Evolutionary conservation across 2,329 filamentous ascomycete species (phyloP).

Genomic region (Cytospora leucostoma): DNA sequence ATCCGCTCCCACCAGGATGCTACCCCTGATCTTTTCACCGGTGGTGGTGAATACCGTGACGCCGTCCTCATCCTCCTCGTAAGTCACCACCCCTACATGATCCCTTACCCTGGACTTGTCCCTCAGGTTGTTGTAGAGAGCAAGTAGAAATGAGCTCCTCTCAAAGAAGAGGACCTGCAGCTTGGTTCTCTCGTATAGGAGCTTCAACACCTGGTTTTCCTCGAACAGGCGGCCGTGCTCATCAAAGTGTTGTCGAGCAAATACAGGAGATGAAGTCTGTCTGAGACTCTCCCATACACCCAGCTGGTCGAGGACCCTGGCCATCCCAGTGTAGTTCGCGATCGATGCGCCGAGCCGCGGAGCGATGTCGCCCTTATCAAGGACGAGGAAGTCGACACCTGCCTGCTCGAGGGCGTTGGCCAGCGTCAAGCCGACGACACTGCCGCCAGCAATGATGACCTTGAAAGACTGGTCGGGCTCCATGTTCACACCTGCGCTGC

Average conservation of each 20-base stretch:
- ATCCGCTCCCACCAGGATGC: constrained; percentile 29
- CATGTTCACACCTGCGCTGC: background rate
- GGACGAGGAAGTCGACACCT: constrained; percentile 28
- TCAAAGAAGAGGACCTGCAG: constrained; percentile 22
- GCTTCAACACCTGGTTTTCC: constrained; percentile 16
- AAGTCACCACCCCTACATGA: constrained; percentile 22
- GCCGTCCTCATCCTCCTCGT: constrained; percentile 25
- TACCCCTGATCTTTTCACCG: constrained; percentile 26
- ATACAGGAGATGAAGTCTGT: constrained; percentile 4
- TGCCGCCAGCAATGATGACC: constrained; percentile 30
- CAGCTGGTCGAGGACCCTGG: constrained; percentile 26
- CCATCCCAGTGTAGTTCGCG: constrained; percentile 11
- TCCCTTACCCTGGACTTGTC: constrained; percentile 23
- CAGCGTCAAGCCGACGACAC: constrained; percentile 27
- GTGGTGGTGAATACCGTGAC: constrained; percentile 26
- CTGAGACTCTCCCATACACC: constrained; percentile 21
- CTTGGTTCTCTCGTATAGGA: constrained; percentile 19
- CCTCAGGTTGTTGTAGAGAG: constrained; percentile 26
- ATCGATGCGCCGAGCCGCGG: constrained; percentile 29
- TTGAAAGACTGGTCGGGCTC: constrained; percentile 7
- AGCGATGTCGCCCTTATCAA: constrained; percentile 31
- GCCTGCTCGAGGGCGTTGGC: constrained; percentile 29
- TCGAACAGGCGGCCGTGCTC: constrained; percentile 27
- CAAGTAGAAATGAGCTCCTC: constrained; percentile 20
- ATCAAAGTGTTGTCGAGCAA: constrained; percentile 24